A percentile compares a stretch with the other conserved stretches of the same genome.
Evolutionary conservation across 2,329 filamentous ascomycete species (phyloP).

Genomic region (Emergomyces africanus): DNA sequence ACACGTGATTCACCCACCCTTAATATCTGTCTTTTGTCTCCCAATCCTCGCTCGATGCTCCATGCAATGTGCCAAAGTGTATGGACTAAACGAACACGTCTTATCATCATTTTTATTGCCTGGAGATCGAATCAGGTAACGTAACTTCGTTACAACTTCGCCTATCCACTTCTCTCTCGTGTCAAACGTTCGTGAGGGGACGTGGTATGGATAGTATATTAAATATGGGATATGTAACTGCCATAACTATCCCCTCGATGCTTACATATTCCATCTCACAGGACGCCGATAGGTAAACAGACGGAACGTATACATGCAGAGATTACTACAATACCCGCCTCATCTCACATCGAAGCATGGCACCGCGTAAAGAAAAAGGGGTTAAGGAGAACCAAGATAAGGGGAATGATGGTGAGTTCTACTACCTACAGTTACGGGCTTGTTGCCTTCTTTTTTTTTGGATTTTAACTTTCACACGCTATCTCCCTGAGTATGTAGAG

Average conservation of each 20-base stretch:
- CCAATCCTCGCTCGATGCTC: neutral
- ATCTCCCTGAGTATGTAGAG: neutral
- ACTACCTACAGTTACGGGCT: too few relatives aligned
- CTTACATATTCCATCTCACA: neutral
- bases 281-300: neutral
- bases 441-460: neutral
- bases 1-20: neutral
- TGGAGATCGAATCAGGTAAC: neutral
- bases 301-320: neutral
- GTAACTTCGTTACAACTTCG: neutral
- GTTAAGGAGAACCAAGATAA: conserved; percentile 16
- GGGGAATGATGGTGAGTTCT: conserved; percentile 19
- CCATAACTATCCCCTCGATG: neutral
- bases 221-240: neutral
- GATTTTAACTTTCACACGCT: too few relatives aligned
- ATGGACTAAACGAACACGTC: neutral
- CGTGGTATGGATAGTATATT: neutral
- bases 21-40: neutral
- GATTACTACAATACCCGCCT: neutral
- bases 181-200: neutral
- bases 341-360: conserved; percentile 18
- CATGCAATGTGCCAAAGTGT: neutral
- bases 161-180: too few relatives aligned
- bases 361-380: conserved; percentile 26
- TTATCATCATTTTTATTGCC: neutral